These are phyloP conservation scores for Albatrellus sp. DNA, from an alignment of 1,284 basidiomycete genomes.

Conservation along the genomic window DNA sequence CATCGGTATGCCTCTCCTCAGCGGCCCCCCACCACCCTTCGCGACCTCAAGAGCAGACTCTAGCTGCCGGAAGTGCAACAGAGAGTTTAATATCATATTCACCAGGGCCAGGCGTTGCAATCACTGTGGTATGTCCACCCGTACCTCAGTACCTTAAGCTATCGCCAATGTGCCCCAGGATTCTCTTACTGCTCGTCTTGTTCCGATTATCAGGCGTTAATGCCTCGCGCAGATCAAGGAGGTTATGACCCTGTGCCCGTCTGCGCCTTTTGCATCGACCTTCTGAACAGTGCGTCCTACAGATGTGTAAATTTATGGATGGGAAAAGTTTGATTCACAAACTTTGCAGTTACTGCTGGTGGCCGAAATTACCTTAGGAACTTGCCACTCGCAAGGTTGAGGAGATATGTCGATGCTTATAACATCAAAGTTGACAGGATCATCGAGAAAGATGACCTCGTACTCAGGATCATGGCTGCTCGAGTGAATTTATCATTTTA, in stretches of 20 bases:
- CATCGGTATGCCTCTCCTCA: constrained; percentile 66
- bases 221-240: constrained; percentile 41
- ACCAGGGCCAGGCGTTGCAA: constrained; percentile 53
- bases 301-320: constrained; percentile 3
- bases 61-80: constrained; percentile 60
- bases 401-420: constrained; percentile 58
- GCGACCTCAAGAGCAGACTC: constrained; percentile 25
- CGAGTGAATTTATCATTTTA: constrained; percentile 30
- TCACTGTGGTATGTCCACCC: constrained; percentile 50
- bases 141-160: constrained; percentile 4
- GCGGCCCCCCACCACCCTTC: constrained; percentile 33
- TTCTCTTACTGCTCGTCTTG: constrained; percentile 61
- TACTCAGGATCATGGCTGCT: constrained; percentile 42
- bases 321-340: background rate
- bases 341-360: constrained; percentile 48
- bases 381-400: constrained; percentile 45
- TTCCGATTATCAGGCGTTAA: constrained; percentile 60
- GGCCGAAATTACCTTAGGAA: constrained; percentile 40
- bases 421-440: constrained; percentile 48
- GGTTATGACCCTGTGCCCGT: constrained; percentile 56
- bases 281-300: constrained; percentile 42
- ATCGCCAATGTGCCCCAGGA: constrained; percentile 27
- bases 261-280: constrained; percentile 62
- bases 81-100: constrained; percentile 61
- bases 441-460: constrained; percentile 66